These are phyloP conservation scores for Crithidia mellificae DNA, from an alignment of 208 protist species.

Conservation along the genomic window DNA sequence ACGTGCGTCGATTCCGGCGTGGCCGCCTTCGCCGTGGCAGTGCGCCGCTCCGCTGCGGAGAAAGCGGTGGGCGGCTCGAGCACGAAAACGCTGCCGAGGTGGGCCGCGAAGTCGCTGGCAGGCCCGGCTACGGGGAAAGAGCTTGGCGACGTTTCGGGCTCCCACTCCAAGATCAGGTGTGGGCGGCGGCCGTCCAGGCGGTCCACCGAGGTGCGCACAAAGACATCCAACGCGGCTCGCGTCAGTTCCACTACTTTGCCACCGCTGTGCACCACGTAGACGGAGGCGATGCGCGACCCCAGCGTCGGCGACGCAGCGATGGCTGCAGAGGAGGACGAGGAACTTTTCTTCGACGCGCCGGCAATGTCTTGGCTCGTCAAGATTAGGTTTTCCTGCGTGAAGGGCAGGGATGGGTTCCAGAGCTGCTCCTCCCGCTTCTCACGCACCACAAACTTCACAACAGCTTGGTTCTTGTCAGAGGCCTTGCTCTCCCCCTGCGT, in stretches of 20 bases:
- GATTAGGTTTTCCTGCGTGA: conserved; percentile 3
- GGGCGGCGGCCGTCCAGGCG: conserved; percentile 64
- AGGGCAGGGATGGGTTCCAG: conserved; percentile 37
- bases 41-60: conserved; percentile 43
- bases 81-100: conserved; percentile 50
- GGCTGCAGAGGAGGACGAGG: neutral
- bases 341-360: neutral
- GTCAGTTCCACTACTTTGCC: conserved; percentile 69
- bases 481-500: neutral
- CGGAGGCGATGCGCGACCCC: conserved; percentile 25
- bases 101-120: conserved; percentile 46
- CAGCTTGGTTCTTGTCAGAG: conserved; percentile 31
- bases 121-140: conserved; percentile 69
- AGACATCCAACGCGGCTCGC: conserved; percentile 56
- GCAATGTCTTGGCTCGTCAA: neutral
- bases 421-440: conserved; percentile 16
- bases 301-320: conserved; percentile 1
- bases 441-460: conserved; percentile 66
- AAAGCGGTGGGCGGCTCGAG: conserved; percentile 31
- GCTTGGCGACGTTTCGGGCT: conserved; percentile 40
- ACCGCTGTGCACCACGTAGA: conserved; percentile 68
- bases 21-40: conserved; percentile 17
- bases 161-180: conserved; percentile 64
- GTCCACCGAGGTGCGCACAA: conserved; percentile 40
- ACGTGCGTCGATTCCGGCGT: conserved; percentile 15